A percentile compares a stretch with the other conserved stretches of the same genome.
These are phyloP conservation scores for Furcasterigmium sp. DNA, from an alignment of 2,329 filamentous ascomycete species.

Conservation along the genomic window DNA sequence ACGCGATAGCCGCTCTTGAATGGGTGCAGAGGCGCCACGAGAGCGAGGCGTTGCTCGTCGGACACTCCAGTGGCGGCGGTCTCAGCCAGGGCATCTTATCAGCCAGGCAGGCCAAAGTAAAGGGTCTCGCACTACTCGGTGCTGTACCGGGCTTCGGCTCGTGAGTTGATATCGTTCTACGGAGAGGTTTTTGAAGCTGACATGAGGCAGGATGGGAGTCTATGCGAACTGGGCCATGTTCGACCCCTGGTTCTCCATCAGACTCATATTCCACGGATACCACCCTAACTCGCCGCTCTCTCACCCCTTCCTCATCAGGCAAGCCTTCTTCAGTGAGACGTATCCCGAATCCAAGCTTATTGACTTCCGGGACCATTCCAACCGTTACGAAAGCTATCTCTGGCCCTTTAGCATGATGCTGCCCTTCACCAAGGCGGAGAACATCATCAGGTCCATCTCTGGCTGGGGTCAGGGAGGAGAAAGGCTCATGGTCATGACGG, in stretches of 20 bases:
- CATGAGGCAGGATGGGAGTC: constrained; percentile 22
- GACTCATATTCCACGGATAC: constrained; percentile 38
- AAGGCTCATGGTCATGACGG: constrained; percentile 33
- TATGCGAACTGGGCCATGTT: constrained; percentile 40
- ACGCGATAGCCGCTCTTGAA: constrained; percentile 36
- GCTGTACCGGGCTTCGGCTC: constrained; percentile 43
- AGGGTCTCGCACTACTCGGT: constrained; percentile 39
- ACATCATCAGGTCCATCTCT: constrained; percentile 30
- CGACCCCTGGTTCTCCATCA: constrained; percentile 42
- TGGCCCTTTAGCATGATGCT: constrained; percentile 45
- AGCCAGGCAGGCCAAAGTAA: constrained; percentile 30
- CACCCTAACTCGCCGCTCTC: constrained; percentile 48
- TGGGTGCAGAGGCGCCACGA: constrained; percentile 27
- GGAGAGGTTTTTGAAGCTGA: no score
- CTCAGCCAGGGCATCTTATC: constrained; percentile 43
- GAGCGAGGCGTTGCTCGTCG: constrained; percentile 35
- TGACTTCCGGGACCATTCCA: constrained; percentile 35
- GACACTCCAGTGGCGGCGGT: constrained; percentile 47
- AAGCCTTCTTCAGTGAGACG: constrained; percentile 43
- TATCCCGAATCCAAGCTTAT: constrained; percentile 33
- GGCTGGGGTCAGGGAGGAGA: constrained; percentile 18
- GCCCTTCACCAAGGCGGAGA: constrained; percentile 33
- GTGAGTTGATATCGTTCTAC: no score
- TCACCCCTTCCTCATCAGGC: constrained; percentile 39
- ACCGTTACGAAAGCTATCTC: constrained; percentile 44